phyloP scores from a whole-genome alignment of 2,329 filamentous ascomycete genomes.

The Arthrinium puccinioides region DNA sequence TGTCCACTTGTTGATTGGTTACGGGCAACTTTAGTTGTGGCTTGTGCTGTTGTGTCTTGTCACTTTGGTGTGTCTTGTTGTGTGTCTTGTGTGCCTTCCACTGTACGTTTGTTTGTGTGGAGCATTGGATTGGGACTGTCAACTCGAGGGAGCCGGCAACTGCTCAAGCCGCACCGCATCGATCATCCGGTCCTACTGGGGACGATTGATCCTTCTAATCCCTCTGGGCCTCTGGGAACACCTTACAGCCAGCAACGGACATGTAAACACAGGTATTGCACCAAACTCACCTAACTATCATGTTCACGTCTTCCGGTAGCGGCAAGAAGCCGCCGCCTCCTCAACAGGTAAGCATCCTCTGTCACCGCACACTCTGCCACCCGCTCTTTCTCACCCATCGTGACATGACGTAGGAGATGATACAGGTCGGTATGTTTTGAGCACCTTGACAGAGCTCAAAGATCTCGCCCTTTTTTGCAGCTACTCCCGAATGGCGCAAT shows the following conservation, averaged over 20 bases:
- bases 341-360: constrained; percentile 53
- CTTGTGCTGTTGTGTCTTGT: too few species aligned
- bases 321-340: constrained; percentile 60
- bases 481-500: background rate
- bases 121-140: too few species aligned
- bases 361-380: constrained; percentile 2
- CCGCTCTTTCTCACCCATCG: constrained; percentile 18
- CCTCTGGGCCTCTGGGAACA: constrained; percentile 5
- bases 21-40: too few species aligned
- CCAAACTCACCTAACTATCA: constrained; percentile 28
- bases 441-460: too few species aligned
- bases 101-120: too few species aligned
- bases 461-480: too few species aligned
- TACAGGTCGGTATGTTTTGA: constrained; percentile 80
- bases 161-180: too few species aligned
- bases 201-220: background rate
- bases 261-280: constrained; percentile 14
- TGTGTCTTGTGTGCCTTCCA: too few species aligned
- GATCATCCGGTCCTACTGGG: too few species aligned
- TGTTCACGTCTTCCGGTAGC: constrained; percentile 60
- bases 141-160: background rate
- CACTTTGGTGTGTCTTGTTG: too few species aligned
- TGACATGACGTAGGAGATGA: constrained; percentile 76
- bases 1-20: too few species aligned
- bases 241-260: constrained; percentile 10